Evolutionary conservation across 1,139 yeast species (phyloP).

Genomic region (Kazachstania sp.): DNA sequence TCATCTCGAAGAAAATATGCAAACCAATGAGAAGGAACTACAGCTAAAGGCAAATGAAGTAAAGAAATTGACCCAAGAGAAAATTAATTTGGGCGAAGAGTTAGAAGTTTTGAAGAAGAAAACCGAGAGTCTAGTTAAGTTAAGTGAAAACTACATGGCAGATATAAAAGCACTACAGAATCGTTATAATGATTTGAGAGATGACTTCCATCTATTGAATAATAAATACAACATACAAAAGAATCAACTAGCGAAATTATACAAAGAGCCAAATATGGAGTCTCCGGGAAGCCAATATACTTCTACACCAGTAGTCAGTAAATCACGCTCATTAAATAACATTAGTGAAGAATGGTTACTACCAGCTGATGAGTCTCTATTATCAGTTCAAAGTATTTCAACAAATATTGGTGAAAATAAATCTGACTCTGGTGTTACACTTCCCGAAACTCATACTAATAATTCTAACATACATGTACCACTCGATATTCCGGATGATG

Average conservation of each 20-base stretch:
- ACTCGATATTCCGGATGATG: slow-evolving; percentile 22
- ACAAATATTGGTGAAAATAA: not conserved
- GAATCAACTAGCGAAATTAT: slow-evolving; percentile 12
- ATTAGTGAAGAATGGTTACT: slow-evolving; percentile 1
- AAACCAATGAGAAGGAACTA: slow-evolving; percentile 11
- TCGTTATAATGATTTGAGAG: slow-evolving; percentile 13
- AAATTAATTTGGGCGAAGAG: not conserved
- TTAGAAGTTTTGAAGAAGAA: not conserved
- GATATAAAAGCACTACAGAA: slow-evolving; percentile 5
- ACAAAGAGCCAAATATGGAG: not conserved
- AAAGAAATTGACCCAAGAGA: slow-evolving; percentile 3
- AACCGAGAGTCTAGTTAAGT: not conserved
- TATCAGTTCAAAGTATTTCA: not conserved
- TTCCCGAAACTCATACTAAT: slow-evolving; percentile 1
- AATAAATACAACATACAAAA: slow-evolving; percentile 24
- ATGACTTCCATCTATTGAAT: slow-evolving; percentile 23
- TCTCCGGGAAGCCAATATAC: not conserved
- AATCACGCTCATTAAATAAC: not conserved
- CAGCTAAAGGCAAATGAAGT: slow-evolving; percentile 6
- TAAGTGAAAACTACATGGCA: not conserved
- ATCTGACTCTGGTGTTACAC: not conserved
- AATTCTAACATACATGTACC: not conserved
- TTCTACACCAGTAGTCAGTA: not conserved
- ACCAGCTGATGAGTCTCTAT: not conserved
- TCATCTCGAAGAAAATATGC: slow-evolving; percentile 33